Base-by-base conservation (phyloP, 1,284 basidiomycete genomes). In the Athelia psychrophila region DNA sequence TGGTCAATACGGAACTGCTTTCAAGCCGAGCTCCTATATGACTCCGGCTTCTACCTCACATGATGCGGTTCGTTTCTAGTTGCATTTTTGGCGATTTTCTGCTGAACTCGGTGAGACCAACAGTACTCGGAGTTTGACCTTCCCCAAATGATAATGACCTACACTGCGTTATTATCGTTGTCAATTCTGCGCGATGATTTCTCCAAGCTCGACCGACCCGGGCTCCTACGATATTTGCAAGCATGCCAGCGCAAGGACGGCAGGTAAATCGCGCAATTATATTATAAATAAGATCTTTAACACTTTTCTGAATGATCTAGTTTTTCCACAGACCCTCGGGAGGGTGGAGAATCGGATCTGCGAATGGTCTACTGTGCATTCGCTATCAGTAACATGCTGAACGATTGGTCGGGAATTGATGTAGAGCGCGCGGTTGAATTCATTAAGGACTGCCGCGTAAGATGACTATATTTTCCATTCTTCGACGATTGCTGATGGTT, bases 121-220 rank as follows among this genome's bases (percentile, higher is more conserved):
- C 61, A 66, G 25, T 75, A 77, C 56, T 69, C 70, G 3, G 70
- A 78, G 48, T 77, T 80, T 57, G 81, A 91, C 55, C 77, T 80
- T 3, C 87, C 91, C 0, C 90, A 96, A 65, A 73, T 96, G n/a
- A 93, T 95, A 52, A 91, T 93, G 79, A 94, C 94, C 8, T 97
- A 97, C 63, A 92, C 93, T 1, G 91, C 93, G 0, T 66, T 97
- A 2, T 71, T 95, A 2, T 79, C 82, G 0, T 83, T 97, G 3
- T 83, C 88, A 0, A 86, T 96, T 54, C 77, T 97, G 6, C 78
- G 88, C n/a, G 92, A 94, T 59, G 84, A 91, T 57, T 86, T 93
- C 57, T 68, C 77, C 42, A 70, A 72, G 46, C 73, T 96, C 18
- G 81, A 96, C 61, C 75, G 83, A 44, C 36, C 67, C 2, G 89